These are phyloP conservation scores for Adansonia madagascariensis DNA, from an alignment of 441 rosid genomes.

Conservation along the genomic window DNA sequence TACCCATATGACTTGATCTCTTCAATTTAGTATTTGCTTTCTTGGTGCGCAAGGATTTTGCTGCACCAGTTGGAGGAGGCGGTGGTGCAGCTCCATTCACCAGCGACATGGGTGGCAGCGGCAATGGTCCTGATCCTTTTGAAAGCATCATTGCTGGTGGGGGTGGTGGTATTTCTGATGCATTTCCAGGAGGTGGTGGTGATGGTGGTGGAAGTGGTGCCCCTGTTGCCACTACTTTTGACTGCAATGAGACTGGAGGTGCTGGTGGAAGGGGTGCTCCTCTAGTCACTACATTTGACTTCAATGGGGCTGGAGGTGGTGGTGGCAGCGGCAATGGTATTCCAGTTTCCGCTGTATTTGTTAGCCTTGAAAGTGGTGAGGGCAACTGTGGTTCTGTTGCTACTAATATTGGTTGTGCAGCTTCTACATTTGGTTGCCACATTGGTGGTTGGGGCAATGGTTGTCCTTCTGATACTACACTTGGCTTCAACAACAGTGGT, in stretches of 20 bases:
- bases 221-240: background rate
- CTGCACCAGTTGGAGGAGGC: conserved; percentile 58
- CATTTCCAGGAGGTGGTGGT: conserved; percentile 42
- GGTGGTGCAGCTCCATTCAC: conserved; percentile 54
- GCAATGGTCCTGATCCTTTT: conserved; percentile 33
- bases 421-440: conserved; percentile 8
- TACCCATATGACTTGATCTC: conserved; percentile 76
- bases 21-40: conserved; percentile 72
- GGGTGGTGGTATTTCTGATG: conserved; percentile 27
- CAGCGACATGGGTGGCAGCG: conserved; percentile 43
- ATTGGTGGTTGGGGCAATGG: conserved; percentile 30
- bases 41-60: conserved; percentile 62
- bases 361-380: conserved; percentile 15
- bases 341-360: background rate
- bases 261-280: conserved; percentile 14
- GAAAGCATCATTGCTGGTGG: conserved; percentile 34
- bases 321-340: conserved; percentile 26
- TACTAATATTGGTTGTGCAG: conserved; percentile 9
- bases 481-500: conserved; percentile 11
- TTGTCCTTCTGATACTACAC: background rate
- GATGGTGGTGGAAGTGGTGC: conserved; percentile 39
- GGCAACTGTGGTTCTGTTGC: conserved; percentile 12
- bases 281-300: background rate
- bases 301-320: conserved; percentile 3
- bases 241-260: conserved; percentile 15